These are phyloP conservation scores for Beauveria australis DNA, from an alignment of 2,329 filamentous ascomycete species.

Conservation along the genomic window DNA sequence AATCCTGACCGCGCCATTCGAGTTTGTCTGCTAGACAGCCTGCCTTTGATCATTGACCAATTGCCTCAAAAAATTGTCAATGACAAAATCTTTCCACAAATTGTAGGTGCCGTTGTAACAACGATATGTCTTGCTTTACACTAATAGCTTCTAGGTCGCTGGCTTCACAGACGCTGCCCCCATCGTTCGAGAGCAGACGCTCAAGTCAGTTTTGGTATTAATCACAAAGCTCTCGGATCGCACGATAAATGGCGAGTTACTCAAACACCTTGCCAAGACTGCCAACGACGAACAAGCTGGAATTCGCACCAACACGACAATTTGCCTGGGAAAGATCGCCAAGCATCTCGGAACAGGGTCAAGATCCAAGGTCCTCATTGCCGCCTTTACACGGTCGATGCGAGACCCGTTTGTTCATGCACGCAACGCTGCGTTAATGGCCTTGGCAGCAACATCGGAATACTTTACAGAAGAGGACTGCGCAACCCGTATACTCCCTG, in stretches of 20 bases:
- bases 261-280: conserved; percentile 87
- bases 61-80: conserved; percentile 83
- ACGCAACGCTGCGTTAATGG: conserved; percentile 79
- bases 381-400: conserved; percentile 82
- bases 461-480: conserved; percentile 86
- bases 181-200: conserved; percentile 86
- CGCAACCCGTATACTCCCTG: conserved; percentile 73
- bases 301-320: conserved; percentile 96
- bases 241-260: conserved; percentile 84
- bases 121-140: neutral
- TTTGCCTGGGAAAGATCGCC: conserved; percentile 92
- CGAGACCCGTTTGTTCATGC: conserved; percentile 94
- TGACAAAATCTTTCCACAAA: conserved; percentile 92
- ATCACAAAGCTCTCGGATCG: conserved; percentile 86
- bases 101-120: conserved; percentile 45
- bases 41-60: conserved; percentile 86
- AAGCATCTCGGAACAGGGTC: conserved; percentile 74
- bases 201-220: conserved; percentile 85
- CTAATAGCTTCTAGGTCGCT: conserved; percentile 54
- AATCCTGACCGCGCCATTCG: conserved; percentile 89
- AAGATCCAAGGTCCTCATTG: conserved; percentile 81
- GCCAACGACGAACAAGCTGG: conserved; percentile 96
- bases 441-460: conserved; percentile 76
- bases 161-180: conserved; percentile 90
- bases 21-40: conserved; percentile 80